Evolutionary conservation across 2,329 filamentous ascomycete genomes (phyloP), one percentile per base, ranked within the genome.

Genomic region (Diaporthe ilicicola): DNA sequence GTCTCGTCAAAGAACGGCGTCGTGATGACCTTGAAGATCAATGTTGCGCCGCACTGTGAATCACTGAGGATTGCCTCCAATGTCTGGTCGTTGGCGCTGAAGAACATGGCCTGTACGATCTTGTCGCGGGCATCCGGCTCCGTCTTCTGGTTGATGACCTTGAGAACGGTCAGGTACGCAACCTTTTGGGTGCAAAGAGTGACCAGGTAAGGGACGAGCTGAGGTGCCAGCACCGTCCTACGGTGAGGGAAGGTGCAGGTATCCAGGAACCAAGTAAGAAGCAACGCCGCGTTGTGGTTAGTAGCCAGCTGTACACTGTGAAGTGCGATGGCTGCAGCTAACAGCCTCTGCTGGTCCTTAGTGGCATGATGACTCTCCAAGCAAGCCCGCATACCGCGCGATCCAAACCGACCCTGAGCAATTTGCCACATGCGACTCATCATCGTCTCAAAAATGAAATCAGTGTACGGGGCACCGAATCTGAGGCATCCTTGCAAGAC

Each of bases 391-490:
- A 98, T 98, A 44, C 96, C 96, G 76, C 96, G 91, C 74, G 96
- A 94, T 76, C 96, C 96, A 76, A 97, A 99, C 73, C 96, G 91
- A 67, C 95, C 96, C 81, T 98, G 95, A 1, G 94, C 87, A 77
- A 98, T 88, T 77, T 98, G 94, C 95, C 95, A 98, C 85, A 98
- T 93, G 75, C 92, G 91, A 82, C 91, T 93, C 68, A 98, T 87
- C 95, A 98, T 98, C 2, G 93, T 94, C 83, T 98, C 96, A 76
- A 99, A 99, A 79, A 99, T 97, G 83, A 97, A 98, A 81, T 97
- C 92, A 78, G 97, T 98, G 84, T 91, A 94, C 1, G 95, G 94
- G 37, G 92, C 84, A 17, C 93, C 93, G 78, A 98, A 99, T 76
- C 97, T 94, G 74, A 99, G 87, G 80, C 95, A 98, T 76, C 96